These are phyloP conservation scores for Myxozyma lipomycoides DNA, from an alignment of 805 yeast species.

Conservation along the genomic window DNA sequence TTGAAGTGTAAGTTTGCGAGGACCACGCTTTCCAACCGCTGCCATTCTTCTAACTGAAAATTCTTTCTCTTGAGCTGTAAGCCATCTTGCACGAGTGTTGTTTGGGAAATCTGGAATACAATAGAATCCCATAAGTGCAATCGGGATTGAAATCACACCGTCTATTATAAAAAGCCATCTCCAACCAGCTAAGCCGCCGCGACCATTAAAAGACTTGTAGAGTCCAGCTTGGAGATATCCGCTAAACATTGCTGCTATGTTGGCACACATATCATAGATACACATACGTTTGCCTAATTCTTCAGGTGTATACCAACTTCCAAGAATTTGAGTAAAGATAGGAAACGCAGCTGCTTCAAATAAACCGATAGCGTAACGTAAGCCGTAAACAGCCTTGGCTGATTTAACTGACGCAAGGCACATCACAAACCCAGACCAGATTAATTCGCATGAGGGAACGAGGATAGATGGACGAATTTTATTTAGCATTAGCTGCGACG, in stretches of 20 bases:
- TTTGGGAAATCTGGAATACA: conserved; percentile 53
- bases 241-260: conserved; percentile 44
- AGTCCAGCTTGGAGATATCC: conserved; percentile 46
- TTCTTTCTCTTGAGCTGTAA: conserved; percentile 7
- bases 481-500: conserved; percentile 37
- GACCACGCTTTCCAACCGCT: conserved; percentile 10
- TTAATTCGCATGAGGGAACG: conserved; percentile 39
- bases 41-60: conserved; percentile 15
- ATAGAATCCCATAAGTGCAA: conserved; percentile 41
- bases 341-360: conserved; percentile 45
- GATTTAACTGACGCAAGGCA: conserved; percentile 34
- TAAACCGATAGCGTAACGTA: conserved; percentile 42
- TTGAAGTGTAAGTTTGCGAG: conserved; percentile 10
- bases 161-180: conserved; percentile 64
- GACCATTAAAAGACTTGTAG: conserved; percentile 43
- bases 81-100: conserved; percentile 15
- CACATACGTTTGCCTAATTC: conserved; percentile 49
- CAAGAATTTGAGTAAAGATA: conserved; percentile 40
- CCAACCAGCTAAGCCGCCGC: conserved; percentile 53
- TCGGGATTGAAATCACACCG: conserved; percentile 45
- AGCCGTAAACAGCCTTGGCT: conserved; percentile 35
- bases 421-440: conserved; percentile 39
- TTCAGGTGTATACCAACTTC: conserved; percentile 51
- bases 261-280: conserved; percentile 41
- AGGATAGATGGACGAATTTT: conserved; percentile 41